Percentiles rank a stretch among this genome's conserved stretches.
These are phyloP conservation scores for Ganoderma leucocontextum DNA, from an alignment of 1,284 basidiomycete genomes.

Conservation along the genomic window DNA sequence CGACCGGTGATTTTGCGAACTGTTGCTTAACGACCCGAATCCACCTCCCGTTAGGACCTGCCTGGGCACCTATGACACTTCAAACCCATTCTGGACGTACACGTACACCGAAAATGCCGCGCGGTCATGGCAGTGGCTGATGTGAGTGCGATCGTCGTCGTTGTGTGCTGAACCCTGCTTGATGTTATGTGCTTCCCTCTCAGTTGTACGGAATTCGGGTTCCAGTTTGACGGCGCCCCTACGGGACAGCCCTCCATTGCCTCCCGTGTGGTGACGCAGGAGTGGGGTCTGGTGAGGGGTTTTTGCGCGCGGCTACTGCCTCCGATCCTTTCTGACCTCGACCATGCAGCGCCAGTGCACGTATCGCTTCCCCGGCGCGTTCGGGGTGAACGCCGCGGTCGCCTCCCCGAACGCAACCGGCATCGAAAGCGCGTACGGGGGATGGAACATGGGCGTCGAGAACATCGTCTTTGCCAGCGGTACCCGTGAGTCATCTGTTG, in stretches of 20 bases:
- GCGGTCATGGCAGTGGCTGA: constrained; percentile 67
- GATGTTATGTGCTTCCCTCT: background rate
- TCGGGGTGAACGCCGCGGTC: constrained; percentile 37
- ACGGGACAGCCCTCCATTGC: constrained; percentile 55
- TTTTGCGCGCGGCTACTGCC: constrained; percentile 33
- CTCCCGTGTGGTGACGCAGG: constrained; percentile 60
- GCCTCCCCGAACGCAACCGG: constrained; percentile 43
- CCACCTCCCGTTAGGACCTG: constrained; percentile 51
- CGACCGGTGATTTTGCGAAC: too few species aligned
- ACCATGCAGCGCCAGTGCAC: constrained; percentile 62
- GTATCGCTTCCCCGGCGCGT: constrained; percentile 61
- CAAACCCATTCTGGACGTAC: constrained; percentile 55
- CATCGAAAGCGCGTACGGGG: constrained; percentile 58
- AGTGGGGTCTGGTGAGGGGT: constrained; percentile 55
- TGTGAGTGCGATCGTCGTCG: constrained; percentile 43
- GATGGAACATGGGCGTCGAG: constrained; percentile 64
- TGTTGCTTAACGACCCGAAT: background rate
- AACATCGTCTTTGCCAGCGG: constrained; percentile 75
- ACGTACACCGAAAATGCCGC: constrained; percentile 55
- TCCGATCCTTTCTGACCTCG: background rate
- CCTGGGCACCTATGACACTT: constrained; percentile 61
- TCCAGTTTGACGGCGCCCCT: constrained; percentile 64
- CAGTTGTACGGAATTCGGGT: constrained; percentile 73
- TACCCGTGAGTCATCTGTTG: constrained; percentile 52
- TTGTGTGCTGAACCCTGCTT: background rate